Conservation (phyloP, 805 yeast genomes). For the Saccharomycopsis guyanensis region DNA sequence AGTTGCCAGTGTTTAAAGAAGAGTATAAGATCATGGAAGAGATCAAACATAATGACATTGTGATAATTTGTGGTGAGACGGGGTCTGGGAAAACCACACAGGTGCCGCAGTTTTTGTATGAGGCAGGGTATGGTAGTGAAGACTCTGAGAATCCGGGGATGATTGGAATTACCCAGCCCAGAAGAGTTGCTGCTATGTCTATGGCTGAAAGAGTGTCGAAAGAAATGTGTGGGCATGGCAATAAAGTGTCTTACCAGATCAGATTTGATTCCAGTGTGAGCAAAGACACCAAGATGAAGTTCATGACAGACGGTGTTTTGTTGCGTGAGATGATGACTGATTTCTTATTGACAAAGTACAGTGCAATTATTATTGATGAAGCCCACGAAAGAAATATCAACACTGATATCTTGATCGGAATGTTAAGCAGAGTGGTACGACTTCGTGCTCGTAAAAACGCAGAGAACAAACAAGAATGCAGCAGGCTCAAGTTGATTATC, state of each 20-base stretch:
- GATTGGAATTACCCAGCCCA: slow-evolving; percentile 94
- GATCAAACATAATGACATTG: slow-evolving; percentile 81
- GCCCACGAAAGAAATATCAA: slow-evolving; percentile 97
- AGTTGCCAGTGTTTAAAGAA: slow-evolving; percentile 82
- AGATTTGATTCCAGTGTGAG: slow-evolving; percentile 68
- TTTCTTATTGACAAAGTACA: slow-evolving; percentile 70
- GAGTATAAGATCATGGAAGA: slow-evolving; percentile 96
- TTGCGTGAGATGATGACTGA: slow-evolving; percentile 90
- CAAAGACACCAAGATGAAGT: slow-evolving; percentile 64
- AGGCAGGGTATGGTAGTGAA: slow-evolving; percentile 77
- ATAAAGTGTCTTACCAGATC: slow-evolving; percentile 71
- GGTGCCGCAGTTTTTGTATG: slow-evolving; percentile 91
- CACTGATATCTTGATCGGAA: slow-evolving; percentile 92
- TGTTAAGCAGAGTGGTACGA: slow-evolving; percentile 78
- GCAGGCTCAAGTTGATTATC: slow-evolving; percentile 72
- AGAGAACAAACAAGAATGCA: slow-evolving; percentile 39
- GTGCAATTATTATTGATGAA: slow-evolving; percentile 86
- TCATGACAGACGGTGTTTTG: slow-evolving; percentile 93
- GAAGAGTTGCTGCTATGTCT: slow-evolving; percentile 90
- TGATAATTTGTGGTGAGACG: slow-evolving; percentile 93
- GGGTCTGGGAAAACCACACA: slow-evolving; percentile 99
- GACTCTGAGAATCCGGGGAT: slow-evolving; percentile 71
- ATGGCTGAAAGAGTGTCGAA: slow-evolving; percentile 76
- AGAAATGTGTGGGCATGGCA: slow-evolving; percentile 68
- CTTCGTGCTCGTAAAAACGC: slow-evolving; percentile 52